These are phyloP conservation scores for Coemansia furcata DNA, from an alignment of 192 early-diverging fungal species.

Conservation along the genomic window DNA sequence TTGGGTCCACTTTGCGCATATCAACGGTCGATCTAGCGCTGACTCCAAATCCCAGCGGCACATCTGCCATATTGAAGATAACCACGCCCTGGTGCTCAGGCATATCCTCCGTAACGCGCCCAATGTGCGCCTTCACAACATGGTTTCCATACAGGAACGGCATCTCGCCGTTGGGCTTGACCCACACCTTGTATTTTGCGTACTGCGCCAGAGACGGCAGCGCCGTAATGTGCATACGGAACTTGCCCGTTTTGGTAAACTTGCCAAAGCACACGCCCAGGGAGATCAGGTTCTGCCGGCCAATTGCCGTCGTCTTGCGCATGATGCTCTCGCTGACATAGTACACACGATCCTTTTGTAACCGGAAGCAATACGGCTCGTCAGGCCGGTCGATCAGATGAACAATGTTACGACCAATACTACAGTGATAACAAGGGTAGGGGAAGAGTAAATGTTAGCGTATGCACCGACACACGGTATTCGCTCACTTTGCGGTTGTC, in stretches of 20 bases:
- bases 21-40: conserved; percentile 92
- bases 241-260: conserved; percentile 97
- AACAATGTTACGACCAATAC: conserved; percentile 91
- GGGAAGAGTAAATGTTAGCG: background rate
- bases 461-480: background rate
- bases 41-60: conserved; percentile 95
- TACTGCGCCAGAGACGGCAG: conserved; percentile 93
- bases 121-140: conserved; percentile 94
- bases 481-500: background rate
- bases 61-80: conserved; percentile 89
- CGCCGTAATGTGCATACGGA: conserved; percentile 91
- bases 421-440: conserved; percentile 34
- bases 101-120: conserved; percentile 96
- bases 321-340: conserved; percentile 94
- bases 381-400: conserved; percentile 94
- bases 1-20: conserved; percentile 90
- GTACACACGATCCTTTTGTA: conserved; percentile 94
- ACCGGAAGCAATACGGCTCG: conserved; percentile 94
- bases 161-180: conserved; percentile 99
- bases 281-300: conserved; percentile 82
- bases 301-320: conserved; percentile 79
- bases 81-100: conserved; percentile 98
- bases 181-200: conserved; percentile 98
- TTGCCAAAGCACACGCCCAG: conserved; percentile 98
- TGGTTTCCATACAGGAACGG: conserved; percentile 98